phyloP scores from a whole-genome alignment of 2,329 filamentous ascomycete genomes.

The Oidium heveae region DNA sequence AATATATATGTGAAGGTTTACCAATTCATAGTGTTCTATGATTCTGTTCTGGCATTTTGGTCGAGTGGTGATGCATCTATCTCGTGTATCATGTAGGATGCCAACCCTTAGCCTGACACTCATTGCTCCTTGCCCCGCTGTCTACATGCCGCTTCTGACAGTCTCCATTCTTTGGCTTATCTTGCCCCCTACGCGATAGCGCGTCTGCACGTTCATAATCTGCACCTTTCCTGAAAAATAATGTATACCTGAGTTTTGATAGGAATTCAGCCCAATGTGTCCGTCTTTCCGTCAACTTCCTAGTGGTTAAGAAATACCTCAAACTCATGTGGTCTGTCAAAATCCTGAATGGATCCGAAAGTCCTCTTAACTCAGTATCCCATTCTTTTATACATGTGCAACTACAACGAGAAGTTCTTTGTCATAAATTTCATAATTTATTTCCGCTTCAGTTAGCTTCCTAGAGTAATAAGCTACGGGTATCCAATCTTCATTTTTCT shows the following conservation, averaged over 20 bases:
- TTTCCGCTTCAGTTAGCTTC: background rate
- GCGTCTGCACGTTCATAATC: background rate
- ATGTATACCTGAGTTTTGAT: background rate
- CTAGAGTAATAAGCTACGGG: background rate
- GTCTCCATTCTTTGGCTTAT: no score
- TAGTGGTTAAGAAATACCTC: background rate
- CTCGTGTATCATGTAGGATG: no score
- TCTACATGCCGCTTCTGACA: no score
- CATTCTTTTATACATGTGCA: background rate
- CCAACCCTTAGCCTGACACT: no score
- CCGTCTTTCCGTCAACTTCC: background rate
- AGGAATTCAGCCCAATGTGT: background rate
- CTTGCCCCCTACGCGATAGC: no score
- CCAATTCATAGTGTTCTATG: no score
- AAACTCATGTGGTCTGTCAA: background rate
- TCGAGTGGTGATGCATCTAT: no score
- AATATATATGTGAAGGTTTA: no score
- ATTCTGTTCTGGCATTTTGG: no score
- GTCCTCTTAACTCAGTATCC: background rate
- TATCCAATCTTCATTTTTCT: background rate
- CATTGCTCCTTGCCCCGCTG: no score
- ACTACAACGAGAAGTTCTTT: background rate
- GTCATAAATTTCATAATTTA: background rate
- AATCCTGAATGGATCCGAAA: background rate
- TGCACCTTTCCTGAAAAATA: background rate